Percentiles rank a stretch among this genome's conserved stretches.
phyloP scores from a whole-genome alignment of 306 rosid species.

The Castanea sativa region DNA sequence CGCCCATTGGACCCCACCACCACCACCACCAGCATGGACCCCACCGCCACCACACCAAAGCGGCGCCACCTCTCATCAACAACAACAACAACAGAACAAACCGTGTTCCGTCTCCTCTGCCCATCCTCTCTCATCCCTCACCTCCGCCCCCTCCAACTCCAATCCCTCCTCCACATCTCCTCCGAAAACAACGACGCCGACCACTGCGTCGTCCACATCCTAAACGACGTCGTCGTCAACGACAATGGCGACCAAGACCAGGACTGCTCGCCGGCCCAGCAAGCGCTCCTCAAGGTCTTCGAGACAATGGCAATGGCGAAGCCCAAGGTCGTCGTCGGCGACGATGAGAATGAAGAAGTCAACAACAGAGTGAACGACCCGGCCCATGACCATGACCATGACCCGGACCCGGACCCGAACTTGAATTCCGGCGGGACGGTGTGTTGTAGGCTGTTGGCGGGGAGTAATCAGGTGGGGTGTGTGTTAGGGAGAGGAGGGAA shows the following conservation, averaged over 20 bases:
- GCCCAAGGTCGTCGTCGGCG: slow-evolving; percentile 1
- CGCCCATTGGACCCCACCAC: slow-evolving; percentile 33
- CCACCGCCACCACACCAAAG: slow-evolving; percentile 20
- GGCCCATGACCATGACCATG: not conserved
- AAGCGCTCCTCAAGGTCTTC: slow-evolving; percentile 60
- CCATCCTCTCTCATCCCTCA: slow-evolving; percentile 40
- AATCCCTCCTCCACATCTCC: slow-evolving; percentile 29
- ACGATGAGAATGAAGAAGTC: slow-evolving; percentile 1
- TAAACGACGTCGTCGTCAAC: not conserved
- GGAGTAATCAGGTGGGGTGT: slow-evolving; percentile 59
- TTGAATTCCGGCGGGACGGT: not conserved
- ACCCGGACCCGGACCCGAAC: not conserved
- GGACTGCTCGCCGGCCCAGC: slow-evolving; percentile 49
- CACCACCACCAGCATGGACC: not conserved
- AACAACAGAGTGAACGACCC: not conserved
- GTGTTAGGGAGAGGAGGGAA: slow-evolving; percentile 72
- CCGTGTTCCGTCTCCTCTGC: slow-evolving; percentile 57
- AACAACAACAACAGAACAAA: slow-evolving; percentile 29
- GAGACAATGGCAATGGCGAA: slow-evolving; percentile 36
- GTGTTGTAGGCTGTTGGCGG: slow-evolving; percentile 56
- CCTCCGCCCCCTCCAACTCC: slow-evolving; percentile 11
- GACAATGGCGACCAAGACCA: slow-evolving; percentile 7
- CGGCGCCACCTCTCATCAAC: slow-evolving; percentile 39
- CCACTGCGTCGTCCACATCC: slow-evolving; percentile 47
- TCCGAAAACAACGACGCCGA: slow-evolving; percentile 48